Conservation (phyloP, 495 filamentous ascomycete species). For the Neurospora tetrasperma region DNA sequence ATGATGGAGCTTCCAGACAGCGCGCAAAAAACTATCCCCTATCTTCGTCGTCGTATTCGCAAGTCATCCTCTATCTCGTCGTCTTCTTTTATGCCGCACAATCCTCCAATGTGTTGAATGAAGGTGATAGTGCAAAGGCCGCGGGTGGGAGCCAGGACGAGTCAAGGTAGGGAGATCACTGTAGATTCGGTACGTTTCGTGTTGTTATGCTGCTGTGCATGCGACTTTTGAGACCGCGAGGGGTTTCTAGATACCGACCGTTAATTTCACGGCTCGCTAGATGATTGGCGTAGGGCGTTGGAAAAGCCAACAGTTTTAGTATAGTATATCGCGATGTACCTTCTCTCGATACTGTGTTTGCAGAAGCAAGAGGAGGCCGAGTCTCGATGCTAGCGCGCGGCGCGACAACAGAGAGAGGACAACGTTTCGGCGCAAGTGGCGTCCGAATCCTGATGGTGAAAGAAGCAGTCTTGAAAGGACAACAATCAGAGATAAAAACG, state of each 20-base stretch:
- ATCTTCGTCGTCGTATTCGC: neutral
- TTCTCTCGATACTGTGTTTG: neutral
- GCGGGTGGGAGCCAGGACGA: neutral
- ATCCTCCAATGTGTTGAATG: neutral
- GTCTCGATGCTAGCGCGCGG: neutral
- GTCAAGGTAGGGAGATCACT: neutral
- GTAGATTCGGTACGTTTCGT: neutral
- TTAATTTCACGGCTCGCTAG: neutral
- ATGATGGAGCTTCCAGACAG: neutral
- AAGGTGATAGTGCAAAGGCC: neutral
- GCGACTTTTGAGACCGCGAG: neutral
- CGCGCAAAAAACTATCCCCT: neutral
- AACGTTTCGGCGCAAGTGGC: constrained; percentile 4
- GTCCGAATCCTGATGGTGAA: neutral
- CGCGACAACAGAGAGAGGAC: neutral
- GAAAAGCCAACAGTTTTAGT: neutral
- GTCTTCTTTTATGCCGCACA: neutral
- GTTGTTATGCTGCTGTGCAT: neutral
- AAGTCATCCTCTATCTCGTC: neutral
- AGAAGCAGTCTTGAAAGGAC: neutral
- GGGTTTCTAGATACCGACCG: neutral
- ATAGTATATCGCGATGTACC: neutral
- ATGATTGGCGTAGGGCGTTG: neutral
- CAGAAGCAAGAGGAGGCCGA: neutral
- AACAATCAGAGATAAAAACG: neutral